Base-by-base conservation (phyloP, 2,329 filamentous ascomycete species). In the Domatiomyces catenatus region DNA sequence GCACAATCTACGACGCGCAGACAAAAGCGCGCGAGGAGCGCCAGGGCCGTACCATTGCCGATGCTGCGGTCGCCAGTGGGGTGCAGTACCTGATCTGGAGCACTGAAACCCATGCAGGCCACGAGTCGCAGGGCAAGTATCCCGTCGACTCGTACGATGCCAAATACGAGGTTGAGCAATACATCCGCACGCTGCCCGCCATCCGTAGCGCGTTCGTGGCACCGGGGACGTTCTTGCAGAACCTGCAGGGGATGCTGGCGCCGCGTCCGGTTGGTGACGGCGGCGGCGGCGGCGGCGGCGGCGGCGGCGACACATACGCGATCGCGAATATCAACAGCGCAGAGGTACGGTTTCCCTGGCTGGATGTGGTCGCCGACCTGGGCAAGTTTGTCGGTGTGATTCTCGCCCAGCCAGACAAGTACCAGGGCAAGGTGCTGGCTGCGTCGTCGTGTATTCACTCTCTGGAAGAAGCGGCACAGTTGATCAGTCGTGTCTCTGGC, bases 181-280 rank as follows among this genome's bases (percentile, higher is more conserved):
- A 80, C 58, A 72, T 78, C 46, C 70, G 73, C 17, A 50, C 58
- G 0, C 63, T 73, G 2, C 69, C 69, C n/a, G n/a, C n/a, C 0
- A 62, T 81, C 2, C 69, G 71, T 1, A 69, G 67, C 8, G 71
- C 75, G 0, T 79, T 79, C 59, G 71, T 76, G 58, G 62, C 71
- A n/a, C 71, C 75, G 0, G 76, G 68, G 0, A 67, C 67, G 48
- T 81, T 77, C 58, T 78, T 78, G 74, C 61, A 70, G 57, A 79
- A 77, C 59, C 62, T 73, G 15, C 46, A 50, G 26, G 19, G 19
- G 1, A 48, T 54, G 1, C 56, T 64, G 52, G 49, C 51, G 1
- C 62, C 63, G 8, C 46, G 52, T 12, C 49, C 51, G 32, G 55
- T 48, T n/a, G 54, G 54, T 2, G 60, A 64, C 51, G 64, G 62